Percentiles rank a stretch among this genome's conserved stretches.
phyloP scores from a whole-genome alignment of 306 rosid species.

The Sicyos edulis region DNA sequence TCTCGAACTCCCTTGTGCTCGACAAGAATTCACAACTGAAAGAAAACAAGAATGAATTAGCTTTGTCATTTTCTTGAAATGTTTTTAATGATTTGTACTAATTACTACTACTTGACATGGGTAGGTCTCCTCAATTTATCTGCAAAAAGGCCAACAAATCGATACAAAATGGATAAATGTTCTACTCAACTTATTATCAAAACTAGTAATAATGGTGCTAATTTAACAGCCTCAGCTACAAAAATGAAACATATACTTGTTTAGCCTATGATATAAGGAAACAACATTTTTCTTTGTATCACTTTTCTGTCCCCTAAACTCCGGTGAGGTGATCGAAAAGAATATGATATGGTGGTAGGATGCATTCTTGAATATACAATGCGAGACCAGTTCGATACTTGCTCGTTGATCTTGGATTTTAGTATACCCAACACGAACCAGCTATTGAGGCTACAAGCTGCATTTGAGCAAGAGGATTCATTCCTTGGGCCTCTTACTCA shows the following conservation, averaged over 20 bases:
- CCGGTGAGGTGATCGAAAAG: conserved; percentile 21
- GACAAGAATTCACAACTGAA: background rate
- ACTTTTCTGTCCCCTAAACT: conserved; percentile 24
- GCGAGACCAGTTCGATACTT: background rate
- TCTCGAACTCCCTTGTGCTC: no score
- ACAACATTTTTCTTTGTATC: background rate
- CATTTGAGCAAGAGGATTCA: conserved; percentile 26
- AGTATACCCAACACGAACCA: conserved; percentile 1
- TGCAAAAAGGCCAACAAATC: background rate
- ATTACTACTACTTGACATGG: background rate
- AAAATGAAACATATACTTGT: background rate
- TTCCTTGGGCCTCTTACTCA: conserved; percentile 76
- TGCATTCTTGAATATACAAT: background rate
- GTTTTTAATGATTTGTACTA: background rate
- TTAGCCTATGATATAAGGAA: background rate
- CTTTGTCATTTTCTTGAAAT: background rate
- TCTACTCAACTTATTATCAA: background rate
- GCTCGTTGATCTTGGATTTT: background rate
- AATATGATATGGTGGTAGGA: conserved; percentile 10
- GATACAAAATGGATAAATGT: background rate
- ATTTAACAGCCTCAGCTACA: background rate
- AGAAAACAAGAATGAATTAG: background rate
- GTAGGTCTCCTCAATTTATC: background rate
- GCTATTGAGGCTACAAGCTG: background rate
- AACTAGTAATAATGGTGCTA: background rate